phyloP scores from a whole-genome alignment of 805 yeast genomes.

The Lachancea thermotolerans region DNA sequence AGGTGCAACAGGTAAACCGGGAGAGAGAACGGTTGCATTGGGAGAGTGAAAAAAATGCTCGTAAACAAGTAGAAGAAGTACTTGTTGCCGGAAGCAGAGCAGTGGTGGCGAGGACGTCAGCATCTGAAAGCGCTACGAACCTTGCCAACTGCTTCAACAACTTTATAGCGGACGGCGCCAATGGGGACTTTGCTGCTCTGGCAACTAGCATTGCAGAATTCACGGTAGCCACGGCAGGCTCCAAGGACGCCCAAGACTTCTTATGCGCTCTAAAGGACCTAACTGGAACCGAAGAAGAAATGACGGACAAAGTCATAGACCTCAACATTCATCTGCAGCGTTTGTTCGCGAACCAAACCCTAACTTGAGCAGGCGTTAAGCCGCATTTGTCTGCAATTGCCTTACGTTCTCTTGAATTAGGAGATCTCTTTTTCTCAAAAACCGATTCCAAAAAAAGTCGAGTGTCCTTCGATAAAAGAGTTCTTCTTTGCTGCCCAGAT shows the following conservation, averaged over 20 bases:
- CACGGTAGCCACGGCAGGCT: slow-evolving; percentile 51
- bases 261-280: slow-evolving; percentile 51
- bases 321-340: slow-evolving; percentile 68
- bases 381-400: slow-evolving; percentile 19
- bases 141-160: slow-evolving; percentile 73
- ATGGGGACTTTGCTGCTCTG: slow-evolving; percentile 45
- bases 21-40: no score
- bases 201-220: slow-evolving; percentile 59
- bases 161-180: slow-evolving; percentile 69
- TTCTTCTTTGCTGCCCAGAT: no score
- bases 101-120: slow-evolving; percentile 49
- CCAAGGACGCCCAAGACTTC: slow-evolving; percentile 62
- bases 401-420: slow-evolving; percentile 20
- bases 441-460: no score
- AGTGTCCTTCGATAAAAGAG: no score
- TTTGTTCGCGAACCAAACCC: slow-evolving; percentile 18
- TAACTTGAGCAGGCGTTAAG: slow-evolving; percentile 19
- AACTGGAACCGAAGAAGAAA: slow-evolving; percentile 50
- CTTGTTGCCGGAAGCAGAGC: slow-evolving; percentile 43
- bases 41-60: no score
- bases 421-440: slow-evolving; percentile 17
- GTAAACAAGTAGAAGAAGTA: slow-evolving; percentile 46
- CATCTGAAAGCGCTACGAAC: slow-evolving; percentile 65
- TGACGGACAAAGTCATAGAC: slow-evolving; percentile 69
- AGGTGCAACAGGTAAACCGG: no score